Base-by-base conservation (phyloP, 352 stramenopile species). In the Phytophthora meadii region DNA sequence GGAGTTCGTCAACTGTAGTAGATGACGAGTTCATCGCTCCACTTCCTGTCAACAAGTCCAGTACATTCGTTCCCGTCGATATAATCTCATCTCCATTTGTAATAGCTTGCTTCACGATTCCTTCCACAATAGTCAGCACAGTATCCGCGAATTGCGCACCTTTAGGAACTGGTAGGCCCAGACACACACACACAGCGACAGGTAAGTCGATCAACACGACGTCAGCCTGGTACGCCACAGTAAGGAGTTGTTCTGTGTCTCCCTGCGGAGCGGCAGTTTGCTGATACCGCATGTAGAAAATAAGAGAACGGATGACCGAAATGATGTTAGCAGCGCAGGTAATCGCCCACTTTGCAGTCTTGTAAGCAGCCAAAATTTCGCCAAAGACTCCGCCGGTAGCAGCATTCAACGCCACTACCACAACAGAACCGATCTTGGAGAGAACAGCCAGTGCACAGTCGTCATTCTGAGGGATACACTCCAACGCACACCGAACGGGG, bases 381-480 rank as follows among this genome's bases (percentile, higher is more conserved):
- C 65, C 42, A 32, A 81, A 81, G 4, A 82, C 68, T 2, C 76
- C 76, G 11, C 47, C 45, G 8, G 57, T 70, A 2, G 70, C 71
- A 1, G 61, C 37, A 25, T 72, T 77, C 48, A 84, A 54, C 7
- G 51, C 72, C 0, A 48, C 61, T 10, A 56, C 62, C 6, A 61
- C 72, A 1, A 84, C 72, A 4, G 59, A 53, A 0, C n/a, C 54
- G 15, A 68, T 36, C 50, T 80, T 79, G 6, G 39, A 55, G 24
- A 83, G 36, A 11, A 86, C 55, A 27, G 70, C 65, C 3, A 66
- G 36, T 8, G 69, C 70, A 56, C 72, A 87, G 55, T 83, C 77
- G 30, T 70, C 62, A 61, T 81, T 86, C 44, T 81, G 74, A 24
- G 61, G 77, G 28, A 83, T 53, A 36, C 78, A 87, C 58, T 87